Evolutionary conservation across 2,329 filamentous ascomycete species (phyloP), one percentile per base, ranked within the genome.

Genomic region (Tricladium varicosporioides): DNA sequence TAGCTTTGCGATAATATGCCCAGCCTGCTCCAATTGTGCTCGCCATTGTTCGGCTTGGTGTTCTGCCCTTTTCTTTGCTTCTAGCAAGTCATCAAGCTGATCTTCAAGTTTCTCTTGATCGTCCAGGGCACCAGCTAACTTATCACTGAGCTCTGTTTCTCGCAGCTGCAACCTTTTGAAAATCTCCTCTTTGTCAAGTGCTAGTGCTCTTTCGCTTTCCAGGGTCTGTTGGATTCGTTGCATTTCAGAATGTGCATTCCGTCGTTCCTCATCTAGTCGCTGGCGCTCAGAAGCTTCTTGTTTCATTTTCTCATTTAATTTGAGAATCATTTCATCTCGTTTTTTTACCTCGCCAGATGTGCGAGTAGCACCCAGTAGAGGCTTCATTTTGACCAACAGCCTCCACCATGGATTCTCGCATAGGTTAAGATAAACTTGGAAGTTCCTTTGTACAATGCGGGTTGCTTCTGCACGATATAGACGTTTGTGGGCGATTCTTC

Each of bases 351-450:
- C 94, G 10, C 89, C 88, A 1, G 92, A 92, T 54, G 92, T 96
- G 48, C 92, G 84, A 15, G 95, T 97, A 14, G 92, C 91, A 43
- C 95, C 94, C 10, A 99, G 80, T 36, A 99, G 80, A 19, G 94
- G 94, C 70, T 93, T 93, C 92, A 99, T 97, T 68, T 91, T 89
- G 5, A 92, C 87, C 64, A 97, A 90, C 5, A 99, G 80, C 65
- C 91, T 88, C 95, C 95, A 99, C 95, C 95, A 99, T 1, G 94
- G 94, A 68, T 92, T 97, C 46, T 91, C 84, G 67, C 90, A 92
- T 18, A 99, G 84, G 58, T 95, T 85, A 5, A 95, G 82, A 67
- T 99, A 99, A 2, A 94, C 87, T 51, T 91, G 87, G 71, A 99
- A 94, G 71, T 99, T 99, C 44, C 87, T 84, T 70, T 97, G 93